These are phyloP conservation scores for Crithidia fasciculata DNA, from an alignment of 208 protist genomes.

Conservation along the genomic window DNA sequence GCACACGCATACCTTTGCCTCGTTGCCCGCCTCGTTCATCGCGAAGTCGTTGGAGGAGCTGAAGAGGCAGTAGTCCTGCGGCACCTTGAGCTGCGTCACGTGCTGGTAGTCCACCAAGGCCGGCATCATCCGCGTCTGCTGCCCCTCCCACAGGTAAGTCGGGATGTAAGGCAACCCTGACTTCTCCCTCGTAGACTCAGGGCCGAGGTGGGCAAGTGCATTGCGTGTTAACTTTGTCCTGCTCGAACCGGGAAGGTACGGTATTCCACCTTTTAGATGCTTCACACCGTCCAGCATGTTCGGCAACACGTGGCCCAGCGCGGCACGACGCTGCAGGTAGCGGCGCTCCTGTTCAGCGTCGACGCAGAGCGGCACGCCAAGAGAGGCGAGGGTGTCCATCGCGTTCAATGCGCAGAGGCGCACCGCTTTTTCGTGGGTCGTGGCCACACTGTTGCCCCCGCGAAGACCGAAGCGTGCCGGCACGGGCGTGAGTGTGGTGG, in stretches of 20 bases:
- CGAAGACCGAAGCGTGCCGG: constrained; percentile 66
- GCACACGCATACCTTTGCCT: constrained; percentile 54
- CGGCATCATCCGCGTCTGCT: constrained; percentile 54
- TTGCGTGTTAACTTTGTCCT: no score
- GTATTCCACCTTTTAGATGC: not conserved
- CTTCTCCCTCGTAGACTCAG: no score
- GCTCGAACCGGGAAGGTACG: constrained; percentile 20
- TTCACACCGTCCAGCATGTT: constrained; percentile 7
- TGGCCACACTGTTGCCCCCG: constrained; percentile 65
- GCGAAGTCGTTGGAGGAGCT: constrained; percentile 20
- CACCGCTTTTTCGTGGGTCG: constrained; percentile 60
- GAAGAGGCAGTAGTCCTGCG: constrained; percentile 74
- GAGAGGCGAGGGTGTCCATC: constrained; percentile 64
- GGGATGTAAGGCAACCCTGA: constrained; percentile 48
- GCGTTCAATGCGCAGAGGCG: constrained; percentile 74
- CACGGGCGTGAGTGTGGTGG: constrained; percentile 73
- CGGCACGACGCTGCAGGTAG: constrained; percentile 53
- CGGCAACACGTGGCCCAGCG: constrained; percentile 34
- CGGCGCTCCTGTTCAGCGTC: constrained; percentile 44
- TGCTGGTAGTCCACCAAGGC: constrained; percentile 48
- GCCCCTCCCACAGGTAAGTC: constrained; percentile 71
- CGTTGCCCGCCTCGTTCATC: constrained; percentile 42
- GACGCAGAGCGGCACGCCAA: constrained; percentile 60
- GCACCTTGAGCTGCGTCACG: constrained; percentile 58
- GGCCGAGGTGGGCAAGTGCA: no score